Evolutionary conservation across 495 filamentous ascomycete species (phyloP), one percentile per base, ranked within the genome.

Genomic region (Arthonia radiata): DNA sequence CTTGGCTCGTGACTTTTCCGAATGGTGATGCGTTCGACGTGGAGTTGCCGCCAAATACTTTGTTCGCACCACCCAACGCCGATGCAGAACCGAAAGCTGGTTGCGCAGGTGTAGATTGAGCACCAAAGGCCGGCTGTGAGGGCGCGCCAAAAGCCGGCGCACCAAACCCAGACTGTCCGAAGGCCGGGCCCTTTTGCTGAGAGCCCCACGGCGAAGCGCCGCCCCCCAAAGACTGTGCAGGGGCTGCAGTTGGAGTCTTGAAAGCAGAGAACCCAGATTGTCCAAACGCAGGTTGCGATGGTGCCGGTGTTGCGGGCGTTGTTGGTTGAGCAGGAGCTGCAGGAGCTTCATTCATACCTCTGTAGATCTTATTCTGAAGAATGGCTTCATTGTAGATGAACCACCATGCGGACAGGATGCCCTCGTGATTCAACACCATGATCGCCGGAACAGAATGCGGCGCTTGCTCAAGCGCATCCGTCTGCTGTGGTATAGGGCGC

Each of bases 361-460:
- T 57, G 43, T 86, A 94, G 0, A 64, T 59, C 8, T 64, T 61
- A 0, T 67, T 64, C 37, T 68, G 54, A 26, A 70, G 59, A 29
- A 99, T 67, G 2, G 89, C 73, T 15, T 91, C 80, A 18, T 70
- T 62, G 42, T 93, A 92, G 19, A 93, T 54, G 26, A 93, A 50
- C 70, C 81, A 91, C 89, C 89, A 99, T 12, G 69, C 55, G 13
- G 59, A 61, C 5, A 99, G 54, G 6, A 89, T 53, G 16, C 86
- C 86, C 37, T 93, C 78, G 40, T 91, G 66, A 32, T 86, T 94
- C 3, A 99, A 57, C 17, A 82, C 61, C 54, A 89, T 65, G 9
- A 91, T 45, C 2, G 71, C 79, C 2, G 89, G 89, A n/a, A 92
- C 44, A 10, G 89, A 86, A 2, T 70, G 71, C 8, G 66, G 59